These are phyloP conservation scores for Gracilaria caudata DNA, from an alignment of 23 red algal species.

Conservation along the genomic window DNA sequence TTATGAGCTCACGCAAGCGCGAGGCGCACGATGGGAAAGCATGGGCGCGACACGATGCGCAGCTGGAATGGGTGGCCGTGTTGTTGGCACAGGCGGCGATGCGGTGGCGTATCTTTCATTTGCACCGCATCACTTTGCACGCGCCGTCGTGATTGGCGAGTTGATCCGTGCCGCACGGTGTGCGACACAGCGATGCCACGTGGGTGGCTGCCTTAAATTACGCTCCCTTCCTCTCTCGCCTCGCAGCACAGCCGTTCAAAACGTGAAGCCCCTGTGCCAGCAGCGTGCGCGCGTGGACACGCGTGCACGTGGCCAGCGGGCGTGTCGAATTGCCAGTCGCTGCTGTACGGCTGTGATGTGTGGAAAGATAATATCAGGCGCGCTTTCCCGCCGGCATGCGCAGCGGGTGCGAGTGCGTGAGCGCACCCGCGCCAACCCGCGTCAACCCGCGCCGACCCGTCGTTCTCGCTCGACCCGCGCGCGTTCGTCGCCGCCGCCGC, in stretches of 20 bases:
- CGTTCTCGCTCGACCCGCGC: not conserved
- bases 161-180: not conserved
- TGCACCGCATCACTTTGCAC: conserved; percentile 13
- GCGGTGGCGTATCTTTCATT: not conserved
- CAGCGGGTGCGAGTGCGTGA: too few relatives aligned
- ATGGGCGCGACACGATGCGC: not conserved
- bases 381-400: too few relatives aligned
- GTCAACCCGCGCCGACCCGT: not conserved
- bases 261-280: too few relatives aligned
- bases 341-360: too few relatives aligned
- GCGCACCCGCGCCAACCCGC: too few relatives aligned
- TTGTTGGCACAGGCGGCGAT: not conserved
- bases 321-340: not conserved
- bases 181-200: not conserved
- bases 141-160: not conserved
- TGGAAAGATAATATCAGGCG: too few relatives aligned
- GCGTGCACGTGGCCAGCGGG: not conserved
- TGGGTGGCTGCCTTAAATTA: not conserved
- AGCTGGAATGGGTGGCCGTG: conserved; percentile 13
- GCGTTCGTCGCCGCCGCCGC: not conserved
- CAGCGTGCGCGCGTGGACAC: not conserved
- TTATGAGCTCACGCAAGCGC: conserved; percentile 1
- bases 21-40: not conserved
- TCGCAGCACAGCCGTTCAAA: too few relatives aligned
- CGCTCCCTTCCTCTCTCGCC: too few relatives aligned